Conservation (phyloP, 1,284 basidiomycete genomes). For the Tremellales sp. region DNA sequence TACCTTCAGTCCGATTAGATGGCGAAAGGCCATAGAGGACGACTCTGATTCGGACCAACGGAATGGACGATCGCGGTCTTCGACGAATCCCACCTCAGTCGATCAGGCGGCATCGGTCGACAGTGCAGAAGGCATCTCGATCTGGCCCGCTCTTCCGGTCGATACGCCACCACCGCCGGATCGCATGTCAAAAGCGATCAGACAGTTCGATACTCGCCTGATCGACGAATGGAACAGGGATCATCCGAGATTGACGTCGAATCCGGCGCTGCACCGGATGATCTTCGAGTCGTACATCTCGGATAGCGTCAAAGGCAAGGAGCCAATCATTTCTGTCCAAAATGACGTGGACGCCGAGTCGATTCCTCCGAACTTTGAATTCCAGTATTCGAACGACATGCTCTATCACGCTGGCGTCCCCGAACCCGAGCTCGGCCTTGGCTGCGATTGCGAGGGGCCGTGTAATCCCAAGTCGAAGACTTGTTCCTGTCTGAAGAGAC, state of each 20-base stretch:
- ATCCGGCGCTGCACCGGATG: constrained; percentile 35
- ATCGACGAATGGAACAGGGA: constrained; percentile 25
- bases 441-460: constrained; percentile 68
- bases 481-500: constrained; percentile 64
- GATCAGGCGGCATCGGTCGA: not conserved
- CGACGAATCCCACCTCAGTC: too few relatives aligned
- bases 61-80: too few relatives aligned
- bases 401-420: constrained; percentile 66
- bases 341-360: constrained; percentile 65
- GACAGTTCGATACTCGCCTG: constrained; percentile 12
- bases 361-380: constrained; percentile 50
- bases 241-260: constrained; percentile 10
- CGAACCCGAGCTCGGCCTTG: constrained; percentile 60
- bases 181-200: constrained; percentile 17
- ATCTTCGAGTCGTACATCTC: constrained; percentile 59
- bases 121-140: not conserved
- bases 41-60: constrained; percentile 11
- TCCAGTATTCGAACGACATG: constrained; percentile 51
- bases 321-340: constrained; percentile 61
- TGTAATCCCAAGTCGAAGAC: constrained; percentile 66
- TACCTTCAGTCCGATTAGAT: constrained; percentile 1
- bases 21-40: constrained; percentile 6
- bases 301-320: constrained; percentile 58
- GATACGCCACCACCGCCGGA: constrained; percentile 20
- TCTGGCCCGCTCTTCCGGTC: constrained; percentile 1